Evolutionary conservation across 805 yeast species (phyloP), one percentile per base, ranked within the genome.

Genomic region (Saturnispora diversa): DNA sequence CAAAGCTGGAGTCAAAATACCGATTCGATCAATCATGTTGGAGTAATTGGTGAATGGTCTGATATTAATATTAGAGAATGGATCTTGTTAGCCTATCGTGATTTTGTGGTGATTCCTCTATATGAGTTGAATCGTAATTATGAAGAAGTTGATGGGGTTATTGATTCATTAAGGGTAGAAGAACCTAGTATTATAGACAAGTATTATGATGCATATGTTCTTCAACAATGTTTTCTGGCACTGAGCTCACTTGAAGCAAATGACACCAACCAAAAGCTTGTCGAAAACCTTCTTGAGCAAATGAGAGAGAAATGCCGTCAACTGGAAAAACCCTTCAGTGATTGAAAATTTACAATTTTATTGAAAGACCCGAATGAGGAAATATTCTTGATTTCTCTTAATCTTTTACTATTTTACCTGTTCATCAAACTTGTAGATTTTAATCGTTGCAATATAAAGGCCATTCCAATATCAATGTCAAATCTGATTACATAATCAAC

Each of bases 151-250:
- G 42, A 41, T 26, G 42, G 42, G 8, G 25, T 32, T 3, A 51
- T 48, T 15, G 30, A 50, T n/a, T 56, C 16, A 5, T n/a, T 29
- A 13, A 42, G 35, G 28, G 41, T 20, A 7, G 28, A 37, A 2
- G 31, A 35, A 20, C 23, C 7, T 5, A 21, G 17, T 16, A 17
- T 11, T 23, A 25, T 31, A 23, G 39, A 34, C 10, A 41, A 38
- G 26, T 22, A 45, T 19, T 49, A 38, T 20, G 45, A 45, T 11
- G 56, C 49, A 3, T 44, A 42, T 22, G 11, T 35, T 7, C 53
- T 81, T 23, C 56, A 77, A 9, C 84, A 78, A 50, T 81, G 90
- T 50, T 70, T 80, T 47, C 76, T 81, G 6, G 63, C 75, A 22
- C 54, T 82, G 23, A 67, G 70, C 16, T 65, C 75, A 1, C 66